phyloP scores from a whole-genome alignment of 352 stramenopile genomes.

The Pythium volutum region DNA sequence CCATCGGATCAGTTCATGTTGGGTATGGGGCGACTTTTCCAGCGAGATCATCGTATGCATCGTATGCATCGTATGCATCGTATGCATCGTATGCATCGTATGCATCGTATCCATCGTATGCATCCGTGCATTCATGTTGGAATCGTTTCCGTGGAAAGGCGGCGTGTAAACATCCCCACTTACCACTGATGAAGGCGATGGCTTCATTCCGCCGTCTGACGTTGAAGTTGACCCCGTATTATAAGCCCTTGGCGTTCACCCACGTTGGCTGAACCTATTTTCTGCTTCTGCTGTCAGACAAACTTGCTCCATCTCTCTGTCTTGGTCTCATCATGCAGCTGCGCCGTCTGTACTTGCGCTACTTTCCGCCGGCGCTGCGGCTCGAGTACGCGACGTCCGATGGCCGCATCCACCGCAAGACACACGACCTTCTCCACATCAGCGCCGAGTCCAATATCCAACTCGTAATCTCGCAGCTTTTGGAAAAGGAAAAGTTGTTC shows the following conservation, averaged over 20 bases:
- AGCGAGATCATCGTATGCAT: too few species aligned
- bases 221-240: too few species aligned
- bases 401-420: slow-evolving; percentile 46
- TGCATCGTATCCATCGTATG: too few species aligned
- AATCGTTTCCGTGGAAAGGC: too few species aligned
- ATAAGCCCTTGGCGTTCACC: too few species aligned
- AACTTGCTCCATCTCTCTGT: not conserved
- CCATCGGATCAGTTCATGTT: slow-evolving; percentile 17
- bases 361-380: slow-evolving; percentile 66
- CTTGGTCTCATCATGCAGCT: slow-evolving; percentile 45
- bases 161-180: too few species aligned
- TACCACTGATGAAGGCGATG: too few species aligned
- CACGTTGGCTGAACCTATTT: not conserved
- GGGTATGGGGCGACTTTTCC: too few species aligned
- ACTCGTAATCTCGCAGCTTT: slow-evolving; percentile 42
- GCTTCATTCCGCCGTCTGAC: too few species aligned
- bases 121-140: too few species aligned
- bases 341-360: slow-evolving; percentile 60
- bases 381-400: slow-evolving; percentile 54
- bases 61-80: too few species aligned
- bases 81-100: too few species aligned
- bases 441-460: slow-evolving; percentile 69
- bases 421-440: slow-evolving; percentile 62
- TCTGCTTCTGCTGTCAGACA: not conserved
- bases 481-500: slow-evolving; percentile 59